These are phyloP conservation scores for Exophiala phaeomuriformis DNA, from an alignment of 2,329 filamentous ascomycete species.

Conservation along the genomic window DNA sequence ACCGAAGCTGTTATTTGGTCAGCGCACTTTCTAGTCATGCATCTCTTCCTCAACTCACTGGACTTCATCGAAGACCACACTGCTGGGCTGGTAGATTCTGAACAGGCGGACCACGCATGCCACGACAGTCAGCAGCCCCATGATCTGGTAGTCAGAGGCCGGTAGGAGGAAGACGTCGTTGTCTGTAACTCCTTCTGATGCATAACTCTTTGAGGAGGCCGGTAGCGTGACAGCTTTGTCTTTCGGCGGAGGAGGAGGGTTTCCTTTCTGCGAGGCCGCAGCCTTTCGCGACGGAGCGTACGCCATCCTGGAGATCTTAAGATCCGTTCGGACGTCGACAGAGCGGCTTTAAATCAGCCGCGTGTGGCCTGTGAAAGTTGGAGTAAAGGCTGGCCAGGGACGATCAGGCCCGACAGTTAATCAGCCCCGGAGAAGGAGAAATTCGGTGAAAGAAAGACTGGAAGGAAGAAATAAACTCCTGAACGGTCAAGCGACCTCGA, in stretches of 20 bases:
- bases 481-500: conserved; percentile 31
- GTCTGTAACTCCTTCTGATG: conserved; percentile 58
- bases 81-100: conserved; percentile 90
- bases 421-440: conserved; percentile 7
- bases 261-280: conserved; percentile 8
- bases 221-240: conserved; percentile 3
- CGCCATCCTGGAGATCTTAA: conserved; percentile 6
- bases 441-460: conserved; percentile 31
- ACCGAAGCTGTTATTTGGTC: conserved; percentile 62
- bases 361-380: neutral
- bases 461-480: conserved; percentile 31
- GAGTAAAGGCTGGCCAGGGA: conserved; percentile 1
- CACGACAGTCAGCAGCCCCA: conserved; percentile 65
- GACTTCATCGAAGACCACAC: conserved; percentile 98
- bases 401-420: neutral
- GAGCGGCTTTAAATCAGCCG: no score
- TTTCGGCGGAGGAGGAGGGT: conserved; percentile 25
- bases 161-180: conserved; percentile 89
- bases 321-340: no score
- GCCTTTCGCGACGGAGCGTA: conserved; percentile 9
- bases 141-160: conserved; percentile 70
- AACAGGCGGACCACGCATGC: conserved; percentile 78
- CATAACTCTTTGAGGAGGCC: conserved; percentile 34
- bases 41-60: conserved; percentile 59
- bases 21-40: neutral